These are phyloP conservation scores for Glaciozyma antarctica DNA, from an alignment of 768 basidiomycete species.

Conservation along the genomic window DNA sequence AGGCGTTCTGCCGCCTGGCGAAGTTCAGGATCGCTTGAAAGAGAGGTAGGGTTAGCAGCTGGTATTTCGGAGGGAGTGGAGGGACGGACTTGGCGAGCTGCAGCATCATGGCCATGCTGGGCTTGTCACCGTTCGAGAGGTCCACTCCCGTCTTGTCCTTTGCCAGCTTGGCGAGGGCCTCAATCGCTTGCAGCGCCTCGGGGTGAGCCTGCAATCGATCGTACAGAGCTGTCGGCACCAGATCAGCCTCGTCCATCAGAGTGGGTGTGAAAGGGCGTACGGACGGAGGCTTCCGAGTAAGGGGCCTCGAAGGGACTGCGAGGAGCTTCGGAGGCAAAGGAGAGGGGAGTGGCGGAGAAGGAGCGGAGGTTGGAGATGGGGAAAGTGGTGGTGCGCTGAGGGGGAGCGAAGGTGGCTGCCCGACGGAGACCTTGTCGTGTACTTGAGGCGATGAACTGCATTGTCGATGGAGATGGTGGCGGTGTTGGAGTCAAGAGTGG, in stretches of 20 bases:
- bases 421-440: too few relatives aligned
- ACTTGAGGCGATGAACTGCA: too few relatives aligned
- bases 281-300: neutral
- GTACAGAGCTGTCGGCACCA: neutral
- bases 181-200: neutral
- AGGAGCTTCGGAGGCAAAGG: neutral
- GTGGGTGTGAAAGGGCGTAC: neutral
- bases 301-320: neutral
- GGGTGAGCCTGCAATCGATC: neutral
- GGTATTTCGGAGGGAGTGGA: neutral
- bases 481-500: too few relatives aligned
- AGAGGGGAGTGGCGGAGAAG: neutral
- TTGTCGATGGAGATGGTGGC: too few relatives aligned
- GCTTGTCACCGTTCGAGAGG: conserved; percentile 16
- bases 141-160: conserved; percentile 24
- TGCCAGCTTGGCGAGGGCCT: conserved; percentile 5
- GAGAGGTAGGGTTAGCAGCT: neutral
- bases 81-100: neutral
- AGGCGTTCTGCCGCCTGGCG: neutral
- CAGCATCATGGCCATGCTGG: neutral
- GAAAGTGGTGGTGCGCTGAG: neutral
- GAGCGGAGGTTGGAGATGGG: neutral
- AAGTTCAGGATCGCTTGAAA: neutral
- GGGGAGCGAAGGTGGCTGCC: too few relatives aligned
- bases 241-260: neutral